Base-by-base conservation (phyloP, 2,329 filamentous ascomycete genomes). In the Diaporthe batatas region DNA sequence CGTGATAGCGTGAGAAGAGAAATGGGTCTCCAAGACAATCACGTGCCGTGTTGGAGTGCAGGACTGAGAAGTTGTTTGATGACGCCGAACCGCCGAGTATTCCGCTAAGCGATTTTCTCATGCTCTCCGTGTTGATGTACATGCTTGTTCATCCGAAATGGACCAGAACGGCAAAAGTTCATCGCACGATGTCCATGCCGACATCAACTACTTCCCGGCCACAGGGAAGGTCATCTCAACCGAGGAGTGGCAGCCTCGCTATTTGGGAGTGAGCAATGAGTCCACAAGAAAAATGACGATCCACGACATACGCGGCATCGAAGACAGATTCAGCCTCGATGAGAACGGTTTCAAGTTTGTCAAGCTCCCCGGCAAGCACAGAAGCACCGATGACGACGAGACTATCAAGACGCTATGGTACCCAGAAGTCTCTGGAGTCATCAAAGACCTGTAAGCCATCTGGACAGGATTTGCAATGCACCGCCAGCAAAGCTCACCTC, bases 321-420 rank as follows among this genome's bases (percentile, higher is more conserved):
- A 72, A 42, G 44, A 59, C 21, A 10, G 7, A 16, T 72, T 72
- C 6, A 32, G 23, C 4, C 70, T 72, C 18, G 70, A 72, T 23
- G 58, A 32, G 34, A 72, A 72, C 21, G 70, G 62, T 2, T 69
- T 72, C 54, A 32, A 72, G 32, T 72, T 72, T 16, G 14, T 72
- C 32, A 36, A 57, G 34, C 70, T 69, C 23, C 49, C 64, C 18
- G 51, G n/a, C 23, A 69, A 36, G 23, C 6, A 21, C 6, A 49
- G 70, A 29, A 57, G 36, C 42, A 29, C 57, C 21, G 44, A 23
- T 2, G 49, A 54, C 10, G 70, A 72, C 18, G 70, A 62, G 42
- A 44, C 34, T 16, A 53, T 69, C n/a, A 67, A 44, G 54, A 34
- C 7, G 10, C 6, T 69, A 6, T 69, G 67, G 54, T 72, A 59